These are phyloP conservation scores for Microthlaspi erraticum DNA, from an alignment of 345 rosid genomes.

Conservation along the genomic window DNA sequence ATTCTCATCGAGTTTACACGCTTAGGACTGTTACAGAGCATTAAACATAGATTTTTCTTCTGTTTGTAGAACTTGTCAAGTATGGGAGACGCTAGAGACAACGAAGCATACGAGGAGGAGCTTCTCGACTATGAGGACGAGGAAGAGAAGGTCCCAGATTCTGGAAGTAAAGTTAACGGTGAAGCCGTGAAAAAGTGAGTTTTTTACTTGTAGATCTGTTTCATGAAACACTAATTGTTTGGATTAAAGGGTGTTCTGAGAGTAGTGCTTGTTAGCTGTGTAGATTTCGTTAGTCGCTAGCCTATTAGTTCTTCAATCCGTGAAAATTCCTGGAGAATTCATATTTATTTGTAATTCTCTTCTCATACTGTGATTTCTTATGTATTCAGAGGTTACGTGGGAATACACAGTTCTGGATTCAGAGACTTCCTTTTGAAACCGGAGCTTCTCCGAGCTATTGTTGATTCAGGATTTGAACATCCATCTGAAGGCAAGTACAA, in stretches of 20 bases:
- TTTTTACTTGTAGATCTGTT: not conserved
- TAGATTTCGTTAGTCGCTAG: not conserved
- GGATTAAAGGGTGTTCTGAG: not conserved
- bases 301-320: not conserved
- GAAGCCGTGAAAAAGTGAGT: slow-evolving; percentile 89
- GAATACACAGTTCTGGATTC: slow-evolving; percentile 99
- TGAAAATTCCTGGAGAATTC: not conserved
- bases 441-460: slow-evolving; percentile 96
- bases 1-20: not conserved
- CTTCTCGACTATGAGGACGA: slow-evolving; percentile 97
- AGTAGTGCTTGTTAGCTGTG: too few species aligned
- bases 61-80: slow-evolving; percentile 24
- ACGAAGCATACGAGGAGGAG: slow-evolving; percentile 99
- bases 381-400: slow-evolving; percentile 78
- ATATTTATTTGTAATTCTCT: not conserved
- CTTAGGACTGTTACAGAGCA: not conserved
- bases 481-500: slow-evolving; percentile 85
- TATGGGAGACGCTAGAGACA: slow-evolving; percentile 95
- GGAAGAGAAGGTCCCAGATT: slow-evolving; percentile 84
- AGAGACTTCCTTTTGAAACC: slow-evolving; percentile 99
- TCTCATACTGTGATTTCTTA: not conserved
- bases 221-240: not conserved
- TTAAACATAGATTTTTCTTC: not conserved
- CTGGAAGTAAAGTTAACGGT: slow-evolving; percentile 76
- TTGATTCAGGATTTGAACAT: slow-evolving; percentile 99